These are phyloP conservation scores for Solanum piurae DNA, from an alignment of 257 asterid species.

Conservation along the genomic window DNA sequence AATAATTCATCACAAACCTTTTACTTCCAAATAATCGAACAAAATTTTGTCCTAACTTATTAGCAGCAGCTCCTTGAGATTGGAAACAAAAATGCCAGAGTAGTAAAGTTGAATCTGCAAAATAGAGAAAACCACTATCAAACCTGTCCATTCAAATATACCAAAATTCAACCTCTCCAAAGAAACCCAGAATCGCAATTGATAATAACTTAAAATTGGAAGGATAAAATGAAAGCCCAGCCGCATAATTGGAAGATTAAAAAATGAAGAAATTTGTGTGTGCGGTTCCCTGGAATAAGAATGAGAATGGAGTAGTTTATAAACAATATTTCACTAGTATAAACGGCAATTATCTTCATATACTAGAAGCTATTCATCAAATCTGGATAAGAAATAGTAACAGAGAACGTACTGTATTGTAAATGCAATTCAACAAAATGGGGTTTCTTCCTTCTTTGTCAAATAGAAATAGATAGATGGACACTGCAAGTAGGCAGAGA, in stretches of 20 bases:
- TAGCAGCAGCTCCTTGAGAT: neutral
- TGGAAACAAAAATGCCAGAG: neutral
- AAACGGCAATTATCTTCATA: neutral
- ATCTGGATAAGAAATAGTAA: neutral
- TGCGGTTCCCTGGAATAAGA: neutral
- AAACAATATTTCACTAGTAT: neutral
- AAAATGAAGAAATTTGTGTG: too few species aligned
- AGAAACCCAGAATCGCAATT: neutral
- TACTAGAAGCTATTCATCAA: neutral
- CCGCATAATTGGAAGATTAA: neutral
- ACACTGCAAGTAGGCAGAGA: neutral
- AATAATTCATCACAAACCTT: conserved; percentile 24
- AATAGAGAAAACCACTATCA: neutral
- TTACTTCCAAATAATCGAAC: neutral
- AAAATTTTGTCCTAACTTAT: neutral
- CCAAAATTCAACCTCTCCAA: neutral
- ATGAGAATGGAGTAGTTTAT: neutral
- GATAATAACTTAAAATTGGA: neutral
- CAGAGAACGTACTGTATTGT: neutral
- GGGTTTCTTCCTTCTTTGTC: neutral
- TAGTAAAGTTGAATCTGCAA: neutral
- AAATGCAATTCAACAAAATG: neutral
- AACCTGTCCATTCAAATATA: neutral
- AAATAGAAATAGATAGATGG: neutral
- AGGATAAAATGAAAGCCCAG: neutral